Evolutionary conservation across 2,329 filamentous ascomycete genomes (phyloP).

Genomic region (Plectosphaerella sp.): DNA sequence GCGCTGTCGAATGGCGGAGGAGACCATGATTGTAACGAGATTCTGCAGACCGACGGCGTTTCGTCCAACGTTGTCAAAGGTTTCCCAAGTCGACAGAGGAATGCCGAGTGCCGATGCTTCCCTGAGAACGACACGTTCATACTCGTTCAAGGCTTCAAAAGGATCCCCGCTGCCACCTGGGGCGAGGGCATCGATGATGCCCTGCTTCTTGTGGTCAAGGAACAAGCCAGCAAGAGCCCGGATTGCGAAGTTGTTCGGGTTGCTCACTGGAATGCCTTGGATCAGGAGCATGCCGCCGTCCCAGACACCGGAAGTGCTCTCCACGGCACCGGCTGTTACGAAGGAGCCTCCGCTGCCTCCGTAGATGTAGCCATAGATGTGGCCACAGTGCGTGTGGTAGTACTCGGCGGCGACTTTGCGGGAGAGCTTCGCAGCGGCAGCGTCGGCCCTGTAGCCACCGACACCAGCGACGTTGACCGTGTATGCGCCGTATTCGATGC

Average conservation of each 20-base stretch:
- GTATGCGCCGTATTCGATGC: slow-evolving; percentile 12
- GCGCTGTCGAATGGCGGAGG: not conserved
- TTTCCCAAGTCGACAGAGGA: slow-evolving; percentile 6
- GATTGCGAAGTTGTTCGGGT: slow-evolving; percentile 11
- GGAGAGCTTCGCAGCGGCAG: slow-evolving; percentile 14
- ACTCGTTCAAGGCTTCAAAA: slow-evolving; percentile 10
- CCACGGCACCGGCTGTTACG: slow-evolving; percentile 11
- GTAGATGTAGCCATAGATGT: slow-evolving; percentile 13
- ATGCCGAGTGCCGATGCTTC: slow-evolving; percentile 8
- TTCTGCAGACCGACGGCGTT: not conserved
- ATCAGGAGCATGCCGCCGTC: slow-evolving; percentile 13
- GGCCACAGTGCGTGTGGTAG: slow-evolving; percentile 3
- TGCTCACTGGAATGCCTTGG: slow-evolving; percentile 12
- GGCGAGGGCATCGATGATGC: slow-evolving; percentile 4
- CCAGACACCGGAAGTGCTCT: slow-evolving; percentile 16
- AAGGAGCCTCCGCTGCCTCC: slow-evolving; percentile 17
- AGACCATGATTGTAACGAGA: not conserved
- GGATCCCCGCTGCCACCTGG: slow-evolving; percentile 16
- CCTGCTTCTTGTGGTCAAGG: not conserved
- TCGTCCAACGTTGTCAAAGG: slow-evolving; percentile 2
- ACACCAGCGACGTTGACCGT: slow-evolving; percentile 11
- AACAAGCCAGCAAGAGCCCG: slow-evolving; percentile 8
- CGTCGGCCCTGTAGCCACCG: slow-evolving; percentile 14
- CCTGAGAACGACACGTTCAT: slow-evolving; percentile 5
- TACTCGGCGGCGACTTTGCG: slow-evolving; percentile 8